A percentile compares a stretch with the other conserved stretches of the same genome.
Conservation (phyloP, 2,329 filamentous ascomycete species). For the Fusarium zealandicum region DNA sequence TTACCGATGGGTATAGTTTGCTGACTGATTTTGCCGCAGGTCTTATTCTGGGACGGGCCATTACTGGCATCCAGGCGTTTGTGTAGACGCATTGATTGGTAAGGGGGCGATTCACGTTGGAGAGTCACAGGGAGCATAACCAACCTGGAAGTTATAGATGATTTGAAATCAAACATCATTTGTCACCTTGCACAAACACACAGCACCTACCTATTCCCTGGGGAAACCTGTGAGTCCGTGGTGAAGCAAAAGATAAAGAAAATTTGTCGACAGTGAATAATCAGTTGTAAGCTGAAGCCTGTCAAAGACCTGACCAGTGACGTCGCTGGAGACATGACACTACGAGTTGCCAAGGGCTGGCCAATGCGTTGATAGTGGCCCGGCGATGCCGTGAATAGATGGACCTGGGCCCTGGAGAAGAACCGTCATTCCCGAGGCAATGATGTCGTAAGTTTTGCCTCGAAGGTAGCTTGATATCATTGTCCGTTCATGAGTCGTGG, state of each 20-base stretch:
- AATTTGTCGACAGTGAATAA: slow-evolving; percentile 4
- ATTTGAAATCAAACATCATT: slow-evolving; percentile 28
- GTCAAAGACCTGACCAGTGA: slow-evolving; percentile 11
- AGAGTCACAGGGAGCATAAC: slow-evolving; percentile 17
- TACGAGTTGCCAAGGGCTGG: background rate
- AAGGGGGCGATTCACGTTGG: slow-evolving; percentile 17
- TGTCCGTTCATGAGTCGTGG: slow-evolving; percentile 17
- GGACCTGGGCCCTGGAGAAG: slow-evolving; percentile 9
- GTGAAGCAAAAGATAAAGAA: background rate
- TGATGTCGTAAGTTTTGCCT: background rate
- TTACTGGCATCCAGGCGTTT: slow-evolving; percentile 82
- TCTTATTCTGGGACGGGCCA: slow-evolving; percentile 72
- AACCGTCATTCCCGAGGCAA: slow-evolving; percentile 3
- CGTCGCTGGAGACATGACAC: slow-evolving; percentile 5
- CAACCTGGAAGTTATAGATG: slow-evolving; percentile 19
- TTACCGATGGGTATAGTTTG: background rate
- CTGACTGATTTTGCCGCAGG: slow-evolving; percentile 55
- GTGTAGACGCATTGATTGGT: slow-evolving; percentile 52
- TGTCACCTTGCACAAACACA: background rate
- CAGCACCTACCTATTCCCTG: background rate
- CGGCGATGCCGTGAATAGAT: slow-evolving; percentile 23
- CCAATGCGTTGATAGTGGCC: slow-evolving; percentile 8
- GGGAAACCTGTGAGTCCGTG: background rate
- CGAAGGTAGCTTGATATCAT: background rate
- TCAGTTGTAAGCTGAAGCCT: background rate